Conservation (phyloP, 2,329 filamentous ascomycete genomes). For the Penicillium decumbens region DNA sequence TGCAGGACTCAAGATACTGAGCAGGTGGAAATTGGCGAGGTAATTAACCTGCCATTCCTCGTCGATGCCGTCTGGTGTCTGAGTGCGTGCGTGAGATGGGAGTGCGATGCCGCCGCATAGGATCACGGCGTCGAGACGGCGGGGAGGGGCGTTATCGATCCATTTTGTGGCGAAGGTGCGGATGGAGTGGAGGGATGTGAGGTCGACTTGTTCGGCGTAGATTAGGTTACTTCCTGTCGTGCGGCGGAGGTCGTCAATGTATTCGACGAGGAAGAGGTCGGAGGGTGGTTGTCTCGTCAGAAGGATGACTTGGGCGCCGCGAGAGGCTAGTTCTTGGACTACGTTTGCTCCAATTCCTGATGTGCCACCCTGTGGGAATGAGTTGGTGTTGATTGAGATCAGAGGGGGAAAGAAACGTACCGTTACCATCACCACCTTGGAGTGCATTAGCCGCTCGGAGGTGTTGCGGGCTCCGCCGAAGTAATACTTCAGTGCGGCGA, state of each 20-base stretch:
- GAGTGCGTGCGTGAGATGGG: slow-evolving; percentile 51
- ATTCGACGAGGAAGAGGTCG: slow-evolving; percentile 87
- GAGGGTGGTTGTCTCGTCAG: slow-evolving; percentile 75
- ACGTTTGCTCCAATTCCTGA: slow-evolving; percentile 82
- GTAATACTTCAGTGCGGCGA: slow-evolving; percentile 66
- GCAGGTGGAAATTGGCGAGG: slow-evolving; percentile 88
- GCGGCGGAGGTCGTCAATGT: slow-evolving; percentile 78
- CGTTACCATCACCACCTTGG: slow-evolving; percentile 88
- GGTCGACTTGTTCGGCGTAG: slow-evolving; percentile 91
- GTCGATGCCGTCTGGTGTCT: slow-evolving; percentile 75
- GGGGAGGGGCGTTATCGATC: slow-evolving; percentile 90
- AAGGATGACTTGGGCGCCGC: slow-evolving; percentile 86
- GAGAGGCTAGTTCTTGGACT: slow-evolving; percentile 66
- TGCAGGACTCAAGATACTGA: slow-evolving; percentile 86
- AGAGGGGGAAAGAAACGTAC: slow-evolving; percentile 44
- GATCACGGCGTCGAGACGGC: slow-evolving; percentile 84
- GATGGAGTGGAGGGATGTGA: slow-evolving; percentile 82
- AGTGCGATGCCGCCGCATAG: slow-evolving; percentile 73
- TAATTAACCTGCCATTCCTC: slow-evolving; percentile 93
- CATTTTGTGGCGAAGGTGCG: slow-evolving; percentile 93
- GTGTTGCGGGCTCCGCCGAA: slow-evolving; percentile 69
- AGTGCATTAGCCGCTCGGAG: slow-evolving; percentile 81
- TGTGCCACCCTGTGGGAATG: slow-evolving; percentile 64
- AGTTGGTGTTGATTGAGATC: too few species aligned
- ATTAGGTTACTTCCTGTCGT: slow-evolving; percentile 78